Base-by-base conservation (phyloP, 2,329 filamentous ascomycete genomes). In the Dactylellina drechsleri region DNA sequence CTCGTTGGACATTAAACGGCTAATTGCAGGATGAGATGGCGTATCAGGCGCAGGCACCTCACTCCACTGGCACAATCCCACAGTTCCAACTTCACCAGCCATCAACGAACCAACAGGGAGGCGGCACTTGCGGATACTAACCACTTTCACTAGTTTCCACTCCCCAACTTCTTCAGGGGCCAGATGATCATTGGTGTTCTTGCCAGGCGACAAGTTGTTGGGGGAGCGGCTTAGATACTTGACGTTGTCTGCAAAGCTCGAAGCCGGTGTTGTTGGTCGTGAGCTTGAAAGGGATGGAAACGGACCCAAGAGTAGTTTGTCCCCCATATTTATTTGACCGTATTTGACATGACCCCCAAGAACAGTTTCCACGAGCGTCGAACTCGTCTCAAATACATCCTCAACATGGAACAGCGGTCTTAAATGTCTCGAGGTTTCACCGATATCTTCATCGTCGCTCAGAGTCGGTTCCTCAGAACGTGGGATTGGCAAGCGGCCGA, bases 81-180 rank as follows among this genome's bases (percentile, higher is more conserved):
- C 87, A 0, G 93, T 97, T 0, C 94, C 95, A 4, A 94, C 93
- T 82, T 99, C 94, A 8, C 92, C 92, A 15, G 89, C 86, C 59
- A 89, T 86, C 6, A 98, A 85, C 0, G 86, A 88, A 54, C 88
- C 88, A 0, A 97, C 93, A 0, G 94, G 92, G 2, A 97, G 84
- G 4, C 94, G 88, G 7, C 99, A 84, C 78, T 97, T 96, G 20
- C 94, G 90, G 50, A 97, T 89, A 78, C 93, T 98, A 52, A 92
- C 89, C 62, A 98, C 88, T 50, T 87, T 89, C 4, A 94, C 92
- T 23, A 86, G 85, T 76, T 92, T 89, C 94, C 94, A 98, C 81
- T 92, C 90, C 85, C 87, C 77, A 85, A 87, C 79, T 83, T 84
- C 2, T 84, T 81, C 13, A 85, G 85, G 18, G 85, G 84, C 5